Evolutionary conservation across 495 filamentous ascomycete species (phyloP).

Genomic region (Talaromyces thailandensis): DNA sequence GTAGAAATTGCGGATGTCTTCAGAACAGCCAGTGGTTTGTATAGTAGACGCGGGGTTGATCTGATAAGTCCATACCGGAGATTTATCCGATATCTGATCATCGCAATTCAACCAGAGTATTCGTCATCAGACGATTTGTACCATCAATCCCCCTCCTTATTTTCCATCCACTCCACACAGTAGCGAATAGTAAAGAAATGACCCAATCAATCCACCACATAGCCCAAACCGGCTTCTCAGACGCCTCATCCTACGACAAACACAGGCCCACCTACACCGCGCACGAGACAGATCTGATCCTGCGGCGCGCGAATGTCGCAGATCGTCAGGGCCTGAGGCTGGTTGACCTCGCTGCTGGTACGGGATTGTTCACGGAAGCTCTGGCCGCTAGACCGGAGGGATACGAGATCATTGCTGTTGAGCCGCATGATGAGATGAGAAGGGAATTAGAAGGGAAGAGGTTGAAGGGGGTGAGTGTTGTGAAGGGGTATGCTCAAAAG

Average conservation of each 20-base stretch:
- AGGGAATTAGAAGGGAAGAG: constrained; percentile 43
- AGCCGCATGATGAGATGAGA: constrained; percentile 54
- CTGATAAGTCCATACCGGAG: background rate
- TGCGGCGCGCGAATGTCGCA: constrained; percentile 35
- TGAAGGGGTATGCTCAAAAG: constrained; percentile 43
- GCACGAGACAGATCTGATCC: constrained; percentile 43
- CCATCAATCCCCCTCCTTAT: background rate
- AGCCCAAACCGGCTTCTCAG: constrained; percentile 22
- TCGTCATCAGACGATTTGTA: background rate
- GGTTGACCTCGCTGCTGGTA: constrained; percentile 56
- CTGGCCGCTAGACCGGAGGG: constrained; percentile 41
- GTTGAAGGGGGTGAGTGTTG: constrained; percentile 36
- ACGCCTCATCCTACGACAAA: constrained; percentile 47
- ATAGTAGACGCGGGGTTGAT: background rate
- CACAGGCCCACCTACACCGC: constrained; percentile 53
- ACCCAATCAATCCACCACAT: constrained; percentile 3
- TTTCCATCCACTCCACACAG: background rate
- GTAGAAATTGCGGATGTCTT: background rate
- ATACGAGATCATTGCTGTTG: constrained; percentile 50
- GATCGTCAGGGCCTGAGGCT: constrained; percentile 23
- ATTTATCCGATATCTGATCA: background rate
- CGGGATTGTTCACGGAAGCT: constrained; percentile 57
- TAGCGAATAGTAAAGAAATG: background rate
- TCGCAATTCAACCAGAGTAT: background rate
- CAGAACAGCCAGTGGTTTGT: background rate